Evolutionary conservation across 805 yeast genomes (phyloP).

Genomic region (Vanderwaltozyma yarrowii): DNA sequence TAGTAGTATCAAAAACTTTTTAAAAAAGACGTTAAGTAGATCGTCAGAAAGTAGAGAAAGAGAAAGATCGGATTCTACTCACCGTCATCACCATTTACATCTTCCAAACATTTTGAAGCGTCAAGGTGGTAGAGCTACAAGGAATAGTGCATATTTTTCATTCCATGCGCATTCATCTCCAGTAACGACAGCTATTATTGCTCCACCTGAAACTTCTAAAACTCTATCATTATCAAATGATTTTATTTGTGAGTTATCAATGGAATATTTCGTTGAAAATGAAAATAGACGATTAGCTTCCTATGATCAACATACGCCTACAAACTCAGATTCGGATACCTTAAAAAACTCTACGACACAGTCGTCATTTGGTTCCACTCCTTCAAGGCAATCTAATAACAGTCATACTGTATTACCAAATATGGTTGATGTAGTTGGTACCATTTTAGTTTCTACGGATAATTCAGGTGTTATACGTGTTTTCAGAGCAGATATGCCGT

Average conservation of each 20-base stretch:
- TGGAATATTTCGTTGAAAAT: conserved; percentile 16
- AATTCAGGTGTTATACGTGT: conserved; percentile 62
- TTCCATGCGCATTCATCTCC: conserved; percentile 69
- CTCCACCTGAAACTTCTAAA: conserved; percentile 59
- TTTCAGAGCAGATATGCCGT: conserved; percentile 70
- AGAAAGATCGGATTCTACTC: background rate
- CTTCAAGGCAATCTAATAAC: background rate
- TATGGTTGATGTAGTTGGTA: conserved; percentile 28
- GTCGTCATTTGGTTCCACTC: background rate
- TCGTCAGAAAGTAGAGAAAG: background rate
- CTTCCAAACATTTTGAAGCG: background rate
- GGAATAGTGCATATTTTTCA: conserved; percentile 52
- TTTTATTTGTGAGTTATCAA: conserved; percentile 55
- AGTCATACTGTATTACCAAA: conserved; percentile 9
- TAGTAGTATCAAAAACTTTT: background rate
- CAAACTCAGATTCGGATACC: background rate
- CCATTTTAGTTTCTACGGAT: conserved; percentile 69
- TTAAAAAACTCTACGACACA: background rate
- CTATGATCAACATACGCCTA: background rate
- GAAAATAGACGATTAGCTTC: background rate
- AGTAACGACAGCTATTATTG: conserved; percentile 69
- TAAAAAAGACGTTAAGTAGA: background rate
- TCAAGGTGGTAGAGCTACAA: conserved; percentile 15
- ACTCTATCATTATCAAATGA: conserved; percentile 67
- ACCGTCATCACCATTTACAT: background rate